Evolutionary conservation across 2,329 filamentous ascomycete genomes (phyloP).

Genomic region (Triangularia setosa): DNA sequence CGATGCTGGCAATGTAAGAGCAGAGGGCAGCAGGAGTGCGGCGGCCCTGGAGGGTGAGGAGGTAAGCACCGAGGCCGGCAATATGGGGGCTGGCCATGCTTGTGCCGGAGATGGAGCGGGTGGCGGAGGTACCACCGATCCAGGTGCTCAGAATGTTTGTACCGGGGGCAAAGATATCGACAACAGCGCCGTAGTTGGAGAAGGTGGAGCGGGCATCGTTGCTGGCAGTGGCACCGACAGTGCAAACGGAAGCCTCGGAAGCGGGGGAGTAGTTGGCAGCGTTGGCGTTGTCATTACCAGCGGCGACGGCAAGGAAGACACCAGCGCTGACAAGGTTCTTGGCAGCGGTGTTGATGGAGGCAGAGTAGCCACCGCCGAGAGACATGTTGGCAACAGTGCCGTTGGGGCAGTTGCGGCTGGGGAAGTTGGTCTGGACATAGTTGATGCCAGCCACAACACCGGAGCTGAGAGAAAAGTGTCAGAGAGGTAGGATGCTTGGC

Average conservation of each 20-base stretch:
- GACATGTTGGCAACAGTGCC: constrained; percentile 55
- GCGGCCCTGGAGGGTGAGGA: constrained; percentile 41
- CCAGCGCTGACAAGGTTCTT: constrained; percentile 42
- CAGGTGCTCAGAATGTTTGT: constrained; percentile 45
- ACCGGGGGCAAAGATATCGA: constrained; percentile 52
- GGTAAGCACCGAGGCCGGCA: constrained; percentile 36
- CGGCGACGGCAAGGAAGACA: constrained; percentile 53
- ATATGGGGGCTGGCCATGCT: constrained; percentile 36
- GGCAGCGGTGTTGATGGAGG: constrained; percentile 49
- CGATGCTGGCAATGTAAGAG: constrained; percentile 41
- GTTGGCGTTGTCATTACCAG: constrained; percentile 47
- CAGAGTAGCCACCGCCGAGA: constrained; percentile 46
- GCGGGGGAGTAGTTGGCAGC: constrained; percentile 45
- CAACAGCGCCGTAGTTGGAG: constrained; percentile 49
- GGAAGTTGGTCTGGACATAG: constrained; percentile 36
- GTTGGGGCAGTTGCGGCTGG: constrained; percentile 36
- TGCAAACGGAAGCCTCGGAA: constrained; percentile 46
- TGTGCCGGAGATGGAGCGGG: constrained; percentile 46
- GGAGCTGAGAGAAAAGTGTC: constrained; percentile 27
- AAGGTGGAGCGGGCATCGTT: constrained; percentile 41
- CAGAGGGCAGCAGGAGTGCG: constrained; percentile 44
- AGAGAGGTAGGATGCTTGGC: constrained; percentile 11
- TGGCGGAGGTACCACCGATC: constrained; percentile 38
- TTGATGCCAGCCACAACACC: constrained; percentile 44
- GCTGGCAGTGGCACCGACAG: constrained; percentile 46